Base-by-base conservation (phyloP, 2,329 filamentous ascomycete genomes). In the Dothidotthia symphoricarpi region DNA sequence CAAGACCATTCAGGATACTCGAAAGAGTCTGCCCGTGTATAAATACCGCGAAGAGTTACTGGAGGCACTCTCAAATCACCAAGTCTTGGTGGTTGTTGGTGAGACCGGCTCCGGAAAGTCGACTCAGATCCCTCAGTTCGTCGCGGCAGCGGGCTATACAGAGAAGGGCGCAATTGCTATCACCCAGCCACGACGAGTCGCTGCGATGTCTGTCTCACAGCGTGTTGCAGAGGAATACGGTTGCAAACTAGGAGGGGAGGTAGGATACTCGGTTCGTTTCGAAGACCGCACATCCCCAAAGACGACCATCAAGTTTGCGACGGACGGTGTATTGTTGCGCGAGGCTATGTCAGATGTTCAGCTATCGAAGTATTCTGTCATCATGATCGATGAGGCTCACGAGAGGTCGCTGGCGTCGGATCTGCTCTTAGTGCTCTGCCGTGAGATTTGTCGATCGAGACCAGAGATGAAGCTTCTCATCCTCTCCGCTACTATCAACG, bases 331-430 rank as follows among this genome's bases (percentile, higher is more conserved):
- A 85, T 73, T 97, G 26, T 73, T 97, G 19, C 78, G 89, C 61
- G 88, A 95, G 62, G 86, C 96, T 49, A 80, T 96, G 70, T 91
- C 88, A 0, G 88, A 95, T 57, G 90, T 91, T 0, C 83, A 91
- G 51, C 72, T 97, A 5, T 78, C 81, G 1, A 82, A 81, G 12
- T 97, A 97, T 55, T 86, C 87, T 4, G 87, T 84, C 10, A 70
- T 98, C 47, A 96, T 98, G 84, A 91, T 98, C 39, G 93, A 98
- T 62, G 93, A 98, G 65, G 93, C 93, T 0, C 93, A 98, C 77
- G 93, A 98, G 64, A 78, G 93, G 51, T 95, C 88, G 0, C 78
- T 97, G 1, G 82, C 88, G 36, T 95, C 91, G 0, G 93, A 98
- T 66, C 90, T 98, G 39, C 69, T 96, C 6, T 78, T 95, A 42